Evolutionary conservation across 2,329 filamentous ascomycete species (phyloP).

Genomic region (Blastomyces parvus): DNA sequence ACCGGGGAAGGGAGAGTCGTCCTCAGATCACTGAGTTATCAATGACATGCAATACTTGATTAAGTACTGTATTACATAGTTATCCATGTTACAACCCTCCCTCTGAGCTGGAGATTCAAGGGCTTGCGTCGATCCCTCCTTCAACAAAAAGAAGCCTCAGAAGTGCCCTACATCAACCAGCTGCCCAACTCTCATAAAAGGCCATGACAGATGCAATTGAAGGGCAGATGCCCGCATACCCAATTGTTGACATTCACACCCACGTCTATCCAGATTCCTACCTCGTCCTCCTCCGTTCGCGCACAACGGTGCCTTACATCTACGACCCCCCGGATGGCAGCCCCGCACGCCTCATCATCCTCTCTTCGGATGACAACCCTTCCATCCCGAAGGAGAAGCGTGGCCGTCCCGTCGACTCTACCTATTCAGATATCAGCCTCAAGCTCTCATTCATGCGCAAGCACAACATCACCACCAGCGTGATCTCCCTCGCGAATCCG

Average conservation of each 20-base stretch:
- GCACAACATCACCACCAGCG: slow-evolving; percentile 71
- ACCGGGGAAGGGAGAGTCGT: too few species aligned
- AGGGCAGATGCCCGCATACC: slow-evolving; percentile 17
- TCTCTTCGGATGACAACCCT: slow-evolving; percentile 38
- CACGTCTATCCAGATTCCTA: slow-evolving; percentile 55
- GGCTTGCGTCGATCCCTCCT: background rate
- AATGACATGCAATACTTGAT: background rate
- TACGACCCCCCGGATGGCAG: slow-evolving; percentile 29
- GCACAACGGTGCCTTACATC: slow-evolving; percentile 40
- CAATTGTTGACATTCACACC: slow-evolving; percentile 52
- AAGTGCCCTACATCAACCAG: background rate
- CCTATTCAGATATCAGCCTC: slow-evolving; percentile 69
- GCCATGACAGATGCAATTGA: slow-evolving; percentile 1
- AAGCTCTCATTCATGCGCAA: slow-evolving; percentile 84
- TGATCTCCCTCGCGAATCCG: slow-evolving; percentile 83
- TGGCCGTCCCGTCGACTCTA: slow-evolving; percentile 71
- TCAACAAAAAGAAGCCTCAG: background rate
- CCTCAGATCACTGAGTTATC: too few species aligned
- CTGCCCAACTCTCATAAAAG: background rate
- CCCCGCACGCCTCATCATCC: slow-evolving; percentile 38
- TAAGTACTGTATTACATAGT: too few species aligned
- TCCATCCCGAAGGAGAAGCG: slow-evolving; percentile 39
- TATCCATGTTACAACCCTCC: background rate
- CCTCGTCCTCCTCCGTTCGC: slow-evolving; percentile 47
- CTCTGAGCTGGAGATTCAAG: background rate